Percentiles rank a stretch among this genome's conserved stretches.
These are phyloP conservation scores for Coniochaeta prunicola DNA, from an alignment of 2,329 filamentous ascomycete species.

Conservation along the genomic window DNA sequence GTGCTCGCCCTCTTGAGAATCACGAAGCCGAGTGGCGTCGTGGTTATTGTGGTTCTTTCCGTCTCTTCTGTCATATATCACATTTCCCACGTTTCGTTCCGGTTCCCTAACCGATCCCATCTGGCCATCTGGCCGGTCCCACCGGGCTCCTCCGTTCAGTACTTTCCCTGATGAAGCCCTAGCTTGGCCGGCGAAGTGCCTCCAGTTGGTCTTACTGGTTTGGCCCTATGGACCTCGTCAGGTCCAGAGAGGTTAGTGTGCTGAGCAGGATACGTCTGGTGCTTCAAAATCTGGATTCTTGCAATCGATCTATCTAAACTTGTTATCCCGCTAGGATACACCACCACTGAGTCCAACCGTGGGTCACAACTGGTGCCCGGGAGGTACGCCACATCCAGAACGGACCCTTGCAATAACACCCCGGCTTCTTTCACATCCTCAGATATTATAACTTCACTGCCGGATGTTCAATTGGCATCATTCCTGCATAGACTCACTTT, in stretches of 20 bases:
- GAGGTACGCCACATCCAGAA: background rate
- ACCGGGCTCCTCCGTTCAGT: background rate
- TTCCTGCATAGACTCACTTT: background rate
- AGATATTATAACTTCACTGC: background rate
- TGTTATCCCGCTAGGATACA: background rate
- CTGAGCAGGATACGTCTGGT: background rate
- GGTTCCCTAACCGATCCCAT: too few species aligned
- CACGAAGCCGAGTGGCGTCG: background rate
- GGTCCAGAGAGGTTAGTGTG: background rate
- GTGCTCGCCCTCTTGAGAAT: background rate
- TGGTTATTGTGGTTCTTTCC: background rate
- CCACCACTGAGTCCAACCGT: background rate
- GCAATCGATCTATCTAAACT: background rate
- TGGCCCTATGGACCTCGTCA: background rate
- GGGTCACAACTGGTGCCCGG: background rate
- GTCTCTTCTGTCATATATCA: background rate
- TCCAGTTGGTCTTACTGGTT: background rate
- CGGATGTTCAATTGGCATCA: background rate
- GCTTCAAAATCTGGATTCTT: background rate
- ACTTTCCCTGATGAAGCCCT: background rate
- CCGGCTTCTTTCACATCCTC: background rate
- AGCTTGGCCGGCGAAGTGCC: background rate
- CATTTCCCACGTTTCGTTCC: background rate
- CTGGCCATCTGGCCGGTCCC: background rate
- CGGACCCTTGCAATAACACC: background rate